Percentiles rank a stretch among this genome's conserved stretches.
These are phyloP conservation scores for Eragrostis curvula DNA, from an alignment of 176 grass and related monocot species.

Conservation along the genomic window DNA sequence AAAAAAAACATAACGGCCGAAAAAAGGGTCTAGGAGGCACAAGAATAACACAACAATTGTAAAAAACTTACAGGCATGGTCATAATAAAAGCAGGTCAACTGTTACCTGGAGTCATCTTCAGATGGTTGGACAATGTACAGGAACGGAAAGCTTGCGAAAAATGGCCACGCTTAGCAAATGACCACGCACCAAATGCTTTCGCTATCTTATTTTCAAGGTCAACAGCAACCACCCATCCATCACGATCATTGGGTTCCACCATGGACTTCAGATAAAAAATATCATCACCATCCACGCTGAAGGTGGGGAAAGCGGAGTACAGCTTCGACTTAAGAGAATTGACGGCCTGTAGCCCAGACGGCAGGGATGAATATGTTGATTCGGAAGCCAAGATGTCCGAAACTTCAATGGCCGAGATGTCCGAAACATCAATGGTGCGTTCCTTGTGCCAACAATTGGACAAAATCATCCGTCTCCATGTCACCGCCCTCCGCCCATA, in stretches of 20 bases:
- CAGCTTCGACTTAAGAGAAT: background rate
- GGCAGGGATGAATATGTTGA: no score
- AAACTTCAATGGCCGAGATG: background rate
- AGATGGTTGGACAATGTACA: background rate
- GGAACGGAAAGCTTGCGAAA: background rate
- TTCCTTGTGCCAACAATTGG: background rate
- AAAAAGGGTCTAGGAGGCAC: no score
- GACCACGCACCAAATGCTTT: background rate
- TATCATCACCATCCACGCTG: background rate
- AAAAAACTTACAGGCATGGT: no score
- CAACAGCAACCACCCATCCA: slow-evolving; percentile 1
- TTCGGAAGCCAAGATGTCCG: no score
- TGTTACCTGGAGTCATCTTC: background rate
- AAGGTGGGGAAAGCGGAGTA: background rate
- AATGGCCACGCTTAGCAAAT: background rate
- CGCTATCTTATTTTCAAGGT: slow-evolving; percentile 4
- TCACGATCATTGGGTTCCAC: background rate
- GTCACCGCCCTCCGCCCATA: background rate
- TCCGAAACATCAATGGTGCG: background rate
- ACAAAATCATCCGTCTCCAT: background rate
- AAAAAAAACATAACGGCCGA: no score
- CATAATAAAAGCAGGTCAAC: slow-evolving; percentile 24
- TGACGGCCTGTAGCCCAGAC: no score
- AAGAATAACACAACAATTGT: no score
- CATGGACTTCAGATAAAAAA: background rate